Evolutionary conservation across 192 early-diverging fungal species (phyloP), one percentile per base, ranked within the genome.

Genomic region (Backusella morwellensis): DNA sequence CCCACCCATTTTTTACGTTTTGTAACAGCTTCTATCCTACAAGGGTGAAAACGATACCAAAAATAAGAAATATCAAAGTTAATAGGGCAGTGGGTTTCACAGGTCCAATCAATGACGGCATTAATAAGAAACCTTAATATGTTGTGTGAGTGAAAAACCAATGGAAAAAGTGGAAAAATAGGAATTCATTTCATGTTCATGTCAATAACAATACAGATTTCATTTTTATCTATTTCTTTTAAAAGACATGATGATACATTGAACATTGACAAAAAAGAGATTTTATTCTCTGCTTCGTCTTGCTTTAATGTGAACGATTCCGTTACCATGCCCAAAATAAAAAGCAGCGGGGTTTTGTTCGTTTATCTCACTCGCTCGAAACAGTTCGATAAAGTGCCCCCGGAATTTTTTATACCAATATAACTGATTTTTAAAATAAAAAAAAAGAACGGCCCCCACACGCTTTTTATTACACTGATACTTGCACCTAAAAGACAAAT

Each of bases 331-430:
- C 26, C 23, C 12, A 29, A 23, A 9, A 63, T 11, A 9, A 2
- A 29, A 29, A 29, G 12, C 3, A 29, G 23, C 56, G 56, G 56
- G 21, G 54, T 56, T 32, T 56, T 56, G 42, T 44, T 44, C 42
- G 15, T 17, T 6, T 40, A 40, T 40, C 38, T 40, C 8, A 0
- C 38, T 52, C 19, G 4, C 54, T 56, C 54, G 21, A 56, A 56
- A 56, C 54, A 56, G n/a, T 54, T 54, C 52, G 52, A 54, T n/a
- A 54, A 54, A 54, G 52, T 54, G 52, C 54, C 54, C 54, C 54
- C 54, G 54, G 54, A 56, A 23, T 23, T 59, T 59, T 63, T 63
- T 63, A 14, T 44, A 15, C 42, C 42, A 44, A 44, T 44, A 17
- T 17, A 44, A 44, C 42, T 44, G 42, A 44, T 44, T 44, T 44